Evolutionary conservation across 169 alveolate genomes (phyloP).

Genomic region (Babesia ovis): DNA sequence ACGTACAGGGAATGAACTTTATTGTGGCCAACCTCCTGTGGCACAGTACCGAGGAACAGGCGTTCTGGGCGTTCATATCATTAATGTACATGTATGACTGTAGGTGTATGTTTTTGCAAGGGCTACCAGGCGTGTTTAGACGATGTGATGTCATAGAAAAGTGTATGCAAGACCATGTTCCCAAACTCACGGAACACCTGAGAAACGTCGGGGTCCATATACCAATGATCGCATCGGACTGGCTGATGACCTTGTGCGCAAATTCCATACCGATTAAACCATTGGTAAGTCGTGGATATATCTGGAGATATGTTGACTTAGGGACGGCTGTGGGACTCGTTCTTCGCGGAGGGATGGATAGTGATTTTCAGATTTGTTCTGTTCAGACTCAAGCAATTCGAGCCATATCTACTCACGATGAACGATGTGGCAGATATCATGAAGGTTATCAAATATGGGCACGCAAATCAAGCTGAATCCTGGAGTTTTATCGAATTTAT

Average conservation of each 20-base stretch:
- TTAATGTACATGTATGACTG: conserved; percentile 78
- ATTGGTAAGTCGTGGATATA: conserved; percentile 25
- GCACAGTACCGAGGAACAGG: conserved; percentile 84
- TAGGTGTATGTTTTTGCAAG: conserved; percentile 78
- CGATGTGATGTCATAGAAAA: conserved; percentile 60
- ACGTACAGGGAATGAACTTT: conserved; percentile 87
- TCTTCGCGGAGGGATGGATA: conserved; percentile 82
- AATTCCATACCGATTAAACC: conserved; percentile 76
- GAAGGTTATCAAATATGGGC: conserved; percentile 69
- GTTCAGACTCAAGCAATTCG: conserved; percentile 66
- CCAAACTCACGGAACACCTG: conserved; percentile 53
- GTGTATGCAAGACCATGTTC: conserved; percentile 44
- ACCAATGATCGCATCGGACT: conserved; percentile 82
- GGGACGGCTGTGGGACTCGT: conserved; percentile 77
- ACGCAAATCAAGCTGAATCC: conserved; percentile 41
- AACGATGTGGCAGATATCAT: conserved; percentile 66
- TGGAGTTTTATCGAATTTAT: conserved; percentile 61
- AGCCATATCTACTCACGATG: conserved; percentile 60
- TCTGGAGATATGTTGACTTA: neutral
- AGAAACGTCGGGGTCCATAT: conserved; percentile 68
- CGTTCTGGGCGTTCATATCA: conserved; percentile 74
- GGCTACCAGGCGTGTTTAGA: conserved; percentile 65
- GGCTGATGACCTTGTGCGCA: conserved; percentile 82
- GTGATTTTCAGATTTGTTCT: conserved; percentile 74
- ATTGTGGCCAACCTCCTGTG: conserved; percentile 82